Percentiles rank a stretch among this genome's conserved stretches.
Conservation (phyloP, 1,284 basidiomycete species). For the Ceratobasidium sp. region DNA sequence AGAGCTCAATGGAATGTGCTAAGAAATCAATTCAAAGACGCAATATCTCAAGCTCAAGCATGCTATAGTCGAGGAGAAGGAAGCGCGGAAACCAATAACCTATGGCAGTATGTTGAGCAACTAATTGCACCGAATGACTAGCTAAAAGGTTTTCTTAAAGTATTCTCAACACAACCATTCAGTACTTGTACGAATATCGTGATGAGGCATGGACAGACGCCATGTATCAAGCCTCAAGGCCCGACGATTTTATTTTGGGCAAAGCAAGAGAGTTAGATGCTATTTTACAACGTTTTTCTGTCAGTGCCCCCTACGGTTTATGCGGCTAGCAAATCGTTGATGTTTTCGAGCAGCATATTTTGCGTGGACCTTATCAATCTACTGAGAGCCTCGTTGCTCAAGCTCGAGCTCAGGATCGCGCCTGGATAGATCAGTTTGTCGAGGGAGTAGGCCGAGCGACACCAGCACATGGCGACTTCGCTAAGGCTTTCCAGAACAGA, state of each 20-base stretch:
- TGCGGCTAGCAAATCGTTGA: background rate
- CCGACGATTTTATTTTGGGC: background rate
- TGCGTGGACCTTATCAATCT: background rate
- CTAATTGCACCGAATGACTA: too few relatives aligned
- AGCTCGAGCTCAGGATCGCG: background rate
- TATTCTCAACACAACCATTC: background rate
- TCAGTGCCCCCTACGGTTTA: background rate
- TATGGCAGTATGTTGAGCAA: background rate
- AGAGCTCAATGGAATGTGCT: constrained; percentile 10
- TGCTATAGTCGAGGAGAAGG: background rate
- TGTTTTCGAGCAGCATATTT: background rate
- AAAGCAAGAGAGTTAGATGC: background rate
- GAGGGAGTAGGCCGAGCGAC: background rate
- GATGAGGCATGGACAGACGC: background rate
- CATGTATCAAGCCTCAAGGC: too few relatives aligned
- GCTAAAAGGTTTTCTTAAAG: background rate
- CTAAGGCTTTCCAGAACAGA: background rate
- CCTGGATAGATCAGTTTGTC: background rate
- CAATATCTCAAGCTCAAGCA: background rate
- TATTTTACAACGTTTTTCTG: background rate
- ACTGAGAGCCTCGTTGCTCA: background rate
- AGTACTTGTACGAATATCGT: background rate
- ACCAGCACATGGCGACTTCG: background rate
- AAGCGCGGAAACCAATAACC: background rate
- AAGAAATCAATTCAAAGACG: background rate